Evolutionary conservation across 2,329 filamentous ascomycete genomes (phyloP), one percentile per base, ranked within the genome.

Genomic region (Fusarium pseudocircinatum): DNA sequence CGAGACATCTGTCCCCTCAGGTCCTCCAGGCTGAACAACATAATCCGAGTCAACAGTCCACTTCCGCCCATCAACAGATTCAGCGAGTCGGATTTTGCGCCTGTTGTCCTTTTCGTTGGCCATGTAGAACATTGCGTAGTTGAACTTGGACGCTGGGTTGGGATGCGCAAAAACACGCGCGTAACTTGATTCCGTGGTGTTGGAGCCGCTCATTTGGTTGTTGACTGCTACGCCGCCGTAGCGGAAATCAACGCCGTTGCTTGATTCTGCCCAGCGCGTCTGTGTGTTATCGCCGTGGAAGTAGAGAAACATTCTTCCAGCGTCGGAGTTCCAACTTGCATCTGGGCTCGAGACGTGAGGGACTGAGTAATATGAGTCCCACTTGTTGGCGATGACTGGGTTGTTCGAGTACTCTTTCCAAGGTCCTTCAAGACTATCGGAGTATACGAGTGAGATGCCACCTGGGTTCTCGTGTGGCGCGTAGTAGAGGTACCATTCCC

Each of bases 71-170:
- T 78, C 76, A 0, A 28, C 20, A 6, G 77, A 78, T 60, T 78
- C 77, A 4, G 77, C 77, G 5, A 78, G 68, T 6, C 77, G 64
- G 6, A 78, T 78, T 15, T 76, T 75, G 39, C 77, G 76, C 4
- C 59, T 53, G 43, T 78, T 70, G 42, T 78, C 69, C 1, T 49
- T 24, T 39, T 78, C 77, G 30, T 78, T 78, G 47, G 47, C 75
- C 77, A 78, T 78, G 63, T 78, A 78, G 39, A 78, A 78, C 77
- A 78, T 78, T 44, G 69, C 76, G 24, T 77, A 78, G 0, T 56
- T 50, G 50, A 77, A 78, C 1, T 58, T 67, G n/a, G 75, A 78
- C 0, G 47, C 46, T 7, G 69, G 6, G 26, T 78, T 67, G 3
- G 70, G 76, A 39, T 78, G 77, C 15, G 42, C 12, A 47, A 78